Evolutionary conservation across 2,329 filamentous ascomycete species (phyloP), one percentile per base, ranked within the genome.

Genomic region (Cladosporium sp.): DNA sequence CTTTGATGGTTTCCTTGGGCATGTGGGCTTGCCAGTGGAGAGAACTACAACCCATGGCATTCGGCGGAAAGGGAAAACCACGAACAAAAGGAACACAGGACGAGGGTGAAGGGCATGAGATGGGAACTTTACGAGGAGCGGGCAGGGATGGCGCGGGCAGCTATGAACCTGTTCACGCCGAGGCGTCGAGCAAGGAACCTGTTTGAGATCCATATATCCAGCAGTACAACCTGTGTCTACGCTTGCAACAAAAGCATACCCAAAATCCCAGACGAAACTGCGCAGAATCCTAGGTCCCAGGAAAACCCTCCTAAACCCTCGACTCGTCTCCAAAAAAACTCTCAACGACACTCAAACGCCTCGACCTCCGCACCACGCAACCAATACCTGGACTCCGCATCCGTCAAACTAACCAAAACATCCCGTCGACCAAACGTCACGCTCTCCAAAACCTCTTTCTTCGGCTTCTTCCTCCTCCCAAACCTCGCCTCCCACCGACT

Each of bases 21-120:
- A 85, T 94, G 32, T 97, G 92, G 88, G 88, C 85, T 3, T 97
- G 92, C 66, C 88, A 85, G 63, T 94, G 90, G 76, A 79, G 92
- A 53, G 93, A 98, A 70, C 72, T 98, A 50, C 79, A 83, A 62
- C 92, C 93, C 9, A 94, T 97, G 60, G 85, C 81, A 52, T 96
- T 97, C 64, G 89, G 89, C 16, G 85, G 85, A 2, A 74, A 70
- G 38, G 59, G 62, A 7, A 64, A 64, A 42, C n/a, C 22, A 7
- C 43, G 2, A 35, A 25, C 4, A 38, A 47, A 47, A 16, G 15
- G 27, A 13, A 18, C 19, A 16, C 41, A 55, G 32, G 47, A 53
- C 52, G 57, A 51, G 8, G 56, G 55, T 29, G 66, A 59, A 9
- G 70, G 70, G 4, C 66, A 68, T 54, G 62, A 63, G 25, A 67